These are phyloP conservation scores for Kwoniella newhampshirensis DNA, from an alignment of 768 basidiomycete genomes.

Conservation along the genomic window DNA sequence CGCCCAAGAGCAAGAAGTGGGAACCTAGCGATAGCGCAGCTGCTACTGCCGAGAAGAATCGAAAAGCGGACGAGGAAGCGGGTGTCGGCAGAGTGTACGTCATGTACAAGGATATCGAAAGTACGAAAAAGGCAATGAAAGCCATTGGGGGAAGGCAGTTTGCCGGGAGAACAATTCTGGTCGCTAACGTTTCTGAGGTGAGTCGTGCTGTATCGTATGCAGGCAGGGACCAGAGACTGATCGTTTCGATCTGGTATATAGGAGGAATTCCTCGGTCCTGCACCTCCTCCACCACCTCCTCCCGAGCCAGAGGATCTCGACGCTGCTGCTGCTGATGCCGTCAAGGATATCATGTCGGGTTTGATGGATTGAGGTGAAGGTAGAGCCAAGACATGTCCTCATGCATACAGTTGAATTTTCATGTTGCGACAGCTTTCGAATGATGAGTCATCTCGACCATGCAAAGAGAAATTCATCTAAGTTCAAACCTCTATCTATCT, in stretches of 20 bases:
- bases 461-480: too few species aligned
- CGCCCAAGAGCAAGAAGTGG: constrained; percentile 67
- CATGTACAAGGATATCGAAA: constrained; percentile 66
- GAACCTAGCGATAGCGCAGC: constrained; percentile 62
- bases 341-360: constrained; percentile 49
- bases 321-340: constrained; percentile 47
- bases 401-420: too few species aligned
- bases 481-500: background rate
- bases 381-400: constrained; percentile 3
- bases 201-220: constrained; percentile 7
- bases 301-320: constrained; percentile 45
- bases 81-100: constrained; percentile 97
- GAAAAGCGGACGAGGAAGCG: constrained; percentile 63
- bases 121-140: constrained; percentile 72
- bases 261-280: constrained; percentile 52
- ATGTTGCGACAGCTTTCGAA: too few species aligned
- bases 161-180: constrained; percentile 52
- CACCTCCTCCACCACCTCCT: constrained; percentile 48
- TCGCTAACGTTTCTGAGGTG: constrained; percentile 51
- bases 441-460: too few species aligned
- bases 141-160: constrained; percentile 73
- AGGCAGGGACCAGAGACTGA: background rate
- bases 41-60: constrained; percentile 62
- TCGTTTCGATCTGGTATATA: constrained; percentile 11
- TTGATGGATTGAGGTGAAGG: constrained; percentile 13